Percentiles rank a stretch among this genome's conserved stretches.
These are phyloP conservation scores for Styphnolobium japonicum DNA, from an alignment of 306 rosid genomes.

Conservation along the genomic window DNA sequence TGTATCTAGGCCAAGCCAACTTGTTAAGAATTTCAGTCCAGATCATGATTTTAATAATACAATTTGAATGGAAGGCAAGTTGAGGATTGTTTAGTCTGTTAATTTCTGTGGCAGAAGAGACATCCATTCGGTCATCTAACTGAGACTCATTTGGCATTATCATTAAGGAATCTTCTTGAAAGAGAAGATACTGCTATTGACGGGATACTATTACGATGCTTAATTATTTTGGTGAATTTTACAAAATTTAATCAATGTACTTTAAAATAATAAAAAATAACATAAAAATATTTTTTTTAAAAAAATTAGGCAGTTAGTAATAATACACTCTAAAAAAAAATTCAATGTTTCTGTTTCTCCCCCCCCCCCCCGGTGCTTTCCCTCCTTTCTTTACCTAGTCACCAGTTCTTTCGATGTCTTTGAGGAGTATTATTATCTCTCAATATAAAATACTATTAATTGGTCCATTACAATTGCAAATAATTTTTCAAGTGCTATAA, in stretches of 20 bases:
- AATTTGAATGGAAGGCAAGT: constrained; percentile 38
- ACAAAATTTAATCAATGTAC: not conserved
- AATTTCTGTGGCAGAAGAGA: constrained; percentile 23
- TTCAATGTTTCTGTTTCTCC: not conserved
- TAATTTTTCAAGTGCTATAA: too few species aligned
- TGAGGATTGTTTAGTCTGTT: constrained; percentile 25
- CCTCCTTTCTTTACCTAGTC: not conserved
- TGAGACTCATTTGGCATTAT: constrained; percentile 50
- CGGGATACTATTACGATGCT: not conserved
- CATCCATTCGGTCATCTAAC: constrained; percentile 12
- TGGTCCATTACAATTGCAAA: not conserved
- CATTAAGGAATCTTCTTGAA: constrained; percentile 51
- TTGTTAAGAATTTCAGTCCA: constrained; percentile 27
- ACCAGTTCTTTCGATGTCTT: constrained; percentile 4
- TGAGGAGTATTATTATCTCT: not conserved
- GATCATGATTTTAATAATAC: constrained; percentile 14
- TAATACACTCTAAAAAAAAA: not conserved
- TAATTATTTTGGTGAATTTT: not conserved
- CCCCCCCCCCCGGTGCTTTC: too few species aligned
- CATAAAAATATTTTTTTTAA: not conserved
- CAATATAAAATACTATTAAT: not conserved
- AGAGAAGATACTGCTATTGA: constrained; percentile 17
- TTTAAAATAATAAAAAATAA: not conserved
- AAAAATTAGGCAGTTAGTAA: too few species aligned
- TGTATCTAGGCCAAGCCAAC: constrained; percentile 29